Conservation (phyloP, 1,284 basidiomycete genomes). For the Cutaneotrichosporon sp. region DNA sequence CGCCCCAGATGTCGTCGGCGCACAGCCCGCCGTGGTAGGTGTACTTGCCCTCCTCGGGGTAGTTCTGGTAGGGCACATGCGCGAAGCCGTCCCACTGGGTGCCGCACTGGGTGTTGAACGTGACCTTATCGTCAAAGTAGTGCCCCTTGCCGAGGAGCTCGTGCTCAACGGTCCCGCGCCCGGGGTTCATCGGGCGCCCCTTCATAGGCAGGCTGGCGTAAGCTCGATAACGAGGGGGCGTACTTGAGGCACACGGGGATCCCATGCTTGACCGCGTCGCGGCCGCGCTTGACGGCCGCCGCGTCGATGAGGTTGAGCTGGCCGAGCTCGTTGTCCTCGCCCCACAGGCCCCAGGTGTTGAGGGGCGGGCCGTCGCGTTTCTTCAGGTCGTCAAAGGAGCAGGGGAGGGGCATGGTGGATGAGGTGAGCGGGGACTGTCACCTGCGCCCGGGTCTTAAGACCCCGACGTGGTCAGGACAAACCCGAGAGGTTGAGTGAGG, state of each 20-base stretch:
- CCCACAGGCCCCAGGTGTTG: constrained; percentile 43
- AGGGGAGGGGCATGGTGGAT: constrained; percentile 1
- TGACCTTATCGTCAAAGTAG: constrained; percentile 42
- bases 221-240: background rate
- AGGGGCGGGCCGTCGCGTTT: constrained; percentile 27
- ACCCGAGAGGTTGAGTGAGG: too few species aligned
- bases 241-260: constrained; percentile 39
- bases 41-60: constrained; percentile 19
- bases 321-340: constrained; percentile 37
- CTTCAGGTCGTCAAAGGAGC: constrained; percentile 18
- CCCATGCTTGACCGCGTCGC: constrained; percentile 32
- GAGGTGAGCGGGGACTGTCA: background rate
- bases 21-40: constrained; percentile 23
- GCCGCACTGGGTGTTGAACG: constrained; percentile 52
- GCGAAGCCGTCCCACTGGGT: constrained; percentile 54
- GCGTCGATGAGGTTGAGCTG: constrained; percentile 39
- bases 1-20: constrained; percentile 9
- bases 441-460: background rate
- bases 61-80: constrained; percentile 41
- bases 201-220: constrained; percentile 21
- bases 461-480: background rate
- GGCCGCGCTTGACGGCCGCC: constrained; percentile 32
- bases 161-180: constrained; percentile 21
- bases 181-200: constrained; percentile 11
- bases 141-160: constrained; percentile 26